Evolutionary conservation across 805 yeast genomes (phyloP), one percentile per base, ranked within the genome.

Genomic region (Naumovozyma castellii): DNA sequence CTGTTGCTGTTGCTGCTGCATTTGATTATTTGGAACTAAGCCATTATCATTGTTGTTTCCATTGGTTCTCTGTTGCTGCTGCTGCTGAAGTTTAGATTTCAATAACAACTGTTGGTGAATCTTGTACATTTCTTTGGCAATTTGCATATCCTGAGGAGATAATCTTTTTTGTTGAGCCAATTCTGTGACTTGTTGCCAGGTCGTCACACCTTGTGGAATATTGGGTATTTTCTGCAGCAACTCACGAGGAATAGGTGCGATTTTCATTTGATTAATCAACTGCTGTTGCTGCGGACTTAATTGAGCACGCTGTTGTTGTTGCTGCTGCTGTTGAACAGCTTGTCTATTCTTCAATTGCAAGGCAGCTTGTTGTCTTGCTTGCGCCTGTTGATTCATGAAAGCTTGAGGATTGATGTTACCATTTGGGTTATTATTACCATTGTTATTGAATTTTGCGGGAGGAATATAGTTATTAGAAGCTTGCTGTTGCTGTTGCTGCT

Each of bases 161-260:
- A 48, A 46, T 38, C 62, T 53, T 22, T 55, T 45, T 37, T 60
- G 66, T 34, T 61, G 66, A 20, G 62, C 62, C 19, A 59, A 52
- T 40, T 47, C 55, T 4, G 55, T 50, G 15, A 50, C 48, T 39
- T 50, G 55, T 41, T 76, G 74, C 95, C 95, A 87, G 5, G 94
- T 84, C 48, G 73, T 79, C 20, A 79, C 79, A 37, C 78, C 80
- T 12, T 80, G 79, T 0, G 96, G 96, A 5, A 50, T 38, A 40
- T 47, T 47, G 29, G 55, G 55, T 12, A 50, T 49, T 30, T 56
- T 54, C 32, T 50, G 49, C 32, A 55, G 28, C 35, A 63, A 42
- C 41, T 50, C 47, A 33, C 47, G 47, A 38, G 53, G 59, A 19
- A 87, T 84, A 3, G 84, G 86, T 2, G 76, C 64, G 33, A 75